Evolutionary conservation across 192 early-diverging fungal species (phyloP).

Genomic region (Podila minutissima): DNA sequence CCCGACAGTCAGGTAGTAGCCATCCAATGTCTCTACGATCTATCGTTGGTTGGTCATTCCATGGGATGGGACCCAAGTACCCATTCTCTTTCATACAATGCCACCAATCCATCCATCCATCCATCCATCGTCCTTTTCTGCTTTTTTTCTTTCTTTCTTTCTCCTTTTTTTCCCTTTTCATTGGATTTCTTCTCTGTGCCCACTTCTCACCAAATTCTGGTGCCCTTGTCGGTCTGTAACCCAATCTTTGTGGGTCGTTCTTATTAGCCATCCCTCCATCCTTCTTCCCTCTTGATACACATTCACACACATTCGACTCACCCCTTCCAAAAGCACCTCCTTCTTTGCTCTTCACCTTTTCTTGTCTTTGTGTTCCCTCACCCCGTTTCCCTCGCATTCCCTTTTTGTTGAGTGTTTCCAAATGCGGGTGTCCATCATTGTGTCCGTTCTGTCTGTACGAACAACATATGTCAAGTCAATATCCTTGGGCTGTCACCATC

Average conservation of each 20-base stretch:
- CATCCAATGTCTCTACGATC: not conserved
- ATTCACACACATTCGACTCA: not conserved
- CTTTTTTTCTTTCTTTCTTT: not conserved
- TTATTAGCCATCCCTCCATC: too few species aligned
- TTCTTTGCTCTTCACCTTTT: not conserved
- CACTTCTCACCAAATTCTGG: conserved; percentile 3
- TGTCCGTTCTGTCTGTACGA: not conserved
- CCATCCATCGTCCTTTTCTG: not conserved
- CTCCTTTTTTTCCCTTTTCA: not conserved
- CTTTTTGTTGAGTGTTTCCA: conserved; percentile 2
- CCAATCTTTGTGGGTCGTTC: conserved; percentile 1
- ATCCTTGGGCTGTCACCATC: too few species aligned
- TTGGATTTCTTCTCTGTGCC: not conserved
- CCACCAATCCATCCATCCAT: not conserved
- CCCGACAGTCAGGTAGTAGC: too few species aligned
- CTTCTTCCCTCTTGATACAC: too few species aligned
- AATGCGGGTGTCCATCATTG: not conserved
- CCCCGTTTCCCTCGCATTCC: conserved; percentile 6
- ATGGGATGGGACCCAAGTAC: not conserved
- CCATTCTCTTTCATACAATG: too few species aligned
- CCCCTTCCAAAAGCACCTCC: not conserved
- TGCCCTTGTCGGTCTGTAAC: conserved; percentile 28
- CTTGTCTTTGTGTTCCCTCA: not conserved
- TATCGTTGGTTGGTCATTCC: not conserved
- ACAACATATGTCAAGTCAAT: too few species aligned